Base-by-base conservation (phyloP, 2,329 filamentous ascomycete species). In the Fragosphaeria purpurea region DNA sequence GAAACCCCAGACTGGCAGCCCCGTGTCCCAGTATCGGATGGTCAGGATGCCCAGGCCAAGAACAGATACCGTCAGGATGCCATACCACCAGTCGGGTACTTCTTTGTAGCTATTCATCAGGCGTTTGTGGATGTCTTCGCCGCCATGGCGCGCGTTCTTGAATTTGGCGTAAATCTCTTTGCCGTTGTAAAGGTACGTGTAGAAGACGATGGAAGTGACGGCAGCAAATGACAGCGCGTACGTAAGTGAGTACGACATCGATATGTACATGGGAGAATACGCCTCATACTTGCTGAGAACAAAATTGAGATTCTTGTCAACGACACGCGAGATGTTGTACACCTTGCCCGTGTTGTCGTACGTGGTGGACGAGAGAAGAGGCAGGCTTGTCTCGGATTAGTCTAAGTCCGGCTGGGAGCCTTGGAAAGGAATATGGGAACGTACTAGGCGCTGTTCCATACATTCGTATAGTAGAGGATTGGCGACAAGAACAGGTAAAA, bases 401-500 rank as follows among this genome's bases (percentile, higher is more conserved):
- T 12, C 37, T 2, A 46, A 46, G 32, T 13, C 34, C 9, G n/a
- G 11, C 11, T 37, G 7, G 11, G 7, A 37, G 35, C 11, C 7
- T 11, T 11, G 11, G 11, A 37, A 37, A 37, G 11, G 11, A 37
- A 37, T 7, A 7, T 33, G 7, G 22, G 5, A 34, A 44, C 50
- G 34, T 35, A 53, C 48, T 79, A 54, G 33, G 73, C 70, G 10
- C 73, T 75, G 61, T 77, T 75, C 67, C 76, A 83, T 1, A 75
- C 64, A 48, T 79, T 79, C 42, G 68, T 73, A 61, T 77, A 85
- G 66, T 80, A 82, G 5, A 85, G 60, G 13, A 67, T 76, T 3
- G 76, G 62, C 11, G 79, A 68, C 11, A 83, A 66, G 66, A 77
- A 75, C 57, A 75, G 72, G 42, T 73, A 77, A 40, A 77, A 56